Conservation (phyloP, 1,284 basidiomycete genomes). For the Cutaneotrichosporon dermatis region DNA sequence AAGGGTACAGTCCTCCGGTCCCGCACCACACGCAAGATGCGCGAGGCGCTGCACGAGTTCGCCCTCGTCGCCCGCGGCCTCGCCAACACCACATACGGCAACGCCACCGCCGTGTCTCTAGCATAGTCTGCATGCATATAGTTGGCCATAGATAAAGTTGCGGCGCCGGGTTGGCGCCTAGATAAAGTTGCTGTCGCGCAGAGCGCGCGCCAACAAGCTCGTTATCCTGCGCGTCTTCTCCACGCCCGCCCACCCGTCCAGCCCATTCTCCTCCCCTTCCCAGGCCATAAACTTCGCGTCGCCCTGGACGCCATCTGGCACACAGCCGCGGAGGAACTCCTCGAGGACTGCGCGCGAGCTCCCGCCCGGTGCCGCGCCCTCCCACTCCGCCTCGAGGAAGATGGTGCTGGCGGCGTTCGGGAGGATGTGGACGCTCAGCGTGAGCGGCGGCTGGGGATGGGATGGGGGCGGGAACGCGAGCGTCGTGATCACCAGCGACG, state of each 20-base stretch:
- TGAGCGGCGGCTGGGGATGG: constrained; percentile 24
- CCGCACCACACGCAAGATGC: constrained; percentile 46
- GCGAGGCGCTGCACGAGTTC: constrained; percentile 50
- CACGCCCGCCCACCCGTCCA: constrained; percentile 22
- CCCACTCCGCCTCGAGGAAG: constrained; percentile 39
- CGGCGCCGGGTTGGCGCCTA: background rate
- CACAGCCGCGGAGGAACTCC: constrained; percentile 35
- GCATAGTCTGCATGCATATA: background rate
- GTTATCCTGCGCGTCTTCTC: constrained; percentile 21
- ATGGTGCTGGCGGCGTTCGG: constrained; percentile 31
- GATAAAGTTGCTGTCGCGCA: constrained; percentile 16
- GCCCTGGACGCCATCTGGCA: constrained; percentile 28
- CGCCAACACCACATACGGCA: constrained; percentile 48
- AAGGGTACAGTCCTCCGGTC: constrained; percentile 61
- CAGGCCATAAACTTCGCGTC: constrained; percentile 17
- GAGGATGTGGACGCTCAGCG: constrained; percentile 32
- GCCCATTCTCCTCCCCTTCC: constrained; percentile 13
- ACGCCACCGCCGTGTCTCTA: constrained; percentile 37
- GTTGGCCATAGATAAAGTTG: background rate
- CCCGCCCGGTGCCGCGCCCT: constrained; percentile 4
- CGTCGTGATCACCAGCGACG: constrained; percentile 27
- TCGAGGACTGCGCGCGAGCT: constrained; percentile 12
- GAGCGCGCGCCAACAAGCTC: constrained; percentile 11
- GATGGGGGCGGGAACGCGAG: constrained; percentile 29
- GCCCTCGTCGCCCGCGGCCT: constrained; percentile 47